Conservation (phyloP, 2,329 filamentous ascomycete genomes). For the Biscogniauxia marginata region DNA sequence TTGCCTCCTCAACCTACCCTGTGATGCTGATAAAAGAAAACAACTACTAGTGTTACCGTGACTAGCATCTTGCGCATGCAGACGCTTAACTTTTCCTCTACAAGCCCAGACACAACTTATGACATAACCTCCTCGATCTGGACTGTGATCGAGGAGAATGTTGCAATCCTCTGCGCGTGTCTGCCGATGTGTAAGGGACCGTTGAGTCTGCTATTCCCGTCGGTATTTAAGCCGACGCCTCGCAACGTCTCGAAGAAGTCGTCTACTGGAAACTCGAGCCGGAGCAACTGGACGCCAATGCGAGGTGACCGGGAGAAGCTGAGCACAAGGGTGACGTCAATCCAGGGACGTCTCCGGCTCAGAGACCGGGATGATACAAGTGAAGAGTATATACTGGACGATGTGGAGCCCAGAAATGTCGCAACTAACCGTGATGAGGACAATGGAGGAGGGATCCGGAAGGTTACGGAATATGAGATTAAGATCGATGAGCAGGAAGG, state of each 20-base stretch:
- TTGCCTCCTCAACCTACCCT: not conserved
- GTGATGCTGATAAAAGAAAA: not conserved
- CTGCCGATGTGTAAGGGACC: slow-evolving; percentile 41
- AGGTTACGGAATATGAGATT: slow-evolving; percentile 37
- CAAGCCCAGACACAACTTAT: slow-evolving; percentile 35
- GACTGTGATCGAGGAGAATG: slow-evolving; percentile 40
- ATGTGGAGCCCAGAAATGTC: slow-evolving; percentile 7
- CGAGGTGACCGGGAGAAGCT: slow-evolving; percentile 31
- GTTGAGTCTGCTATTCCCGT: slow-evolving; percentile 37
- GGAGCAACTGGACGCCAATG: slow-evolving; percentile 35
- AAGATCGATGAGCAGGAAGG: slow-evolving; percentile 23
- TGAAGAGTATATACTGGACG: slow-evolving; percentile 36
- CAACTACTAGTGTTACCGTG: slow-evolving; percentile 32
- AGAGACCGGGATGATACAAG: slow-evolving; percentile 28
- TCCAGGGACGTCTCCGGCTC: slow-evolving; percentile 21
- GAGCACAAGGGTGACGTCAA: slow-evolving; percentile 26
- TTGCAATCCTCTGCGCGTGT: slow-evolving; percentile 40
- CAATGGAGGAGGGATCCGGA: slow-evolving; percentile 31
- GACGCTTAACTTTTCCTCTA: slow-evolving; percentile 39
- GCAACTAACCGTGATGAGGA: slow-evolving; percentile 10
- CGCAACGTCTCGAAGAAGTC: not conserved
- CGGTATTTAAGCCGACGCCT: slow-evolving; percentile 26
- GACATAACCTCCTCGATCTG: slow-evolving; percentile 38
- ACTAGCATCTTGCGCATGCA: slow-evolving; percentile 43
- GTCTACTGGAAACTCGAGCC: slow-evolving; percentile 16